Evolutionary conservation across 257 asterid species (phyloP).

Genomic region (Scutellaria baicalensis): DNA sequence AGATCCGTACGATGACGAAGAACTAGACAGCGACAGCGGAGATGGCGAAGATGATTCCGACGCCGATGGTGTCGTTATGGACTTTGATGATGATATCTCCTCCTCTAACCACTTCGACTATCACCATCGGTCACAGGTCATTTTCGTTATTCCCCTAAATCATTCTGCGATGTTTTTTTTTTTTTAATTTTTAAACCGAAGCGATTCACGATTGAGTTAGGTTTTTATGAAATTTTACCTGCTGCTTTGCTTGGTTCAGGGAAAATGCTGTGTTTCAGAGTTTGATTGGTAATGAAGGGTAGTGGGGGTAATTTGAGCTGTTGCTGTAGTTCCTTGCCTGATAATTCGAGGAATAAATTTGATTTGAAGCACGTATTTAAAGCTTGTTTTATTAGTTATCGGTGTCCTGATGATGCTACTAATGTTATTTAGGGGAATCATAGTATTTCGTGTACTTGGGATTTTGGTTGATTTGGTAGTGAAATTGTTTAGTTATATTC

Average conservation of each 20-base stretch:
- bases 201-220: constrained; percentile 11
- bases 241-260: constrained; percentile 8
- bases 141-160: constrained; percentile 5
- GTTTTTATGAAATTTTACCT: constrained; percentile 1
- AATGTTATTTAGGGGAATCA: neutral
- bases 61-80: constrained; percentile 50
- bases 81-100: constrained; percentile 55
- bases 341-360: neutral
- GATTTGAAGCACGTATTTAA: neutral
- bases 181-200: neutral
- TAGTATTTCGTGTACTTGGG: neutral
- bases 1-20: constrained; percentile 55
- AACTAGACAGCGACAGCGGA: constrained; percentile 50
- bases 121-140: constrained; percentile 68
- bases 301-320: constrained; percentile 6
- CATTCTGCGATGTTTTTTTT: neutral
- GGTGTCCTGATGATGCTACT: neutral
- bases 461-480: constrained; percentile 2
- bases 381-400: neutral
- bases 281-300: constrained; percentile 14
- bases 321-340: neutral
- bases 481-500: neutral
- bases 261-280: neutral
- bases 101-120: constrained; percentile 18
- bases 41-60: constrained; percentile 46